A percentile compares a stretch with the other conserved stretches of the same genome.
Conservation (phyloP, 2,329 filamentous ascomycete genomes). For the Phaeoacremonium minimum region DNA sequence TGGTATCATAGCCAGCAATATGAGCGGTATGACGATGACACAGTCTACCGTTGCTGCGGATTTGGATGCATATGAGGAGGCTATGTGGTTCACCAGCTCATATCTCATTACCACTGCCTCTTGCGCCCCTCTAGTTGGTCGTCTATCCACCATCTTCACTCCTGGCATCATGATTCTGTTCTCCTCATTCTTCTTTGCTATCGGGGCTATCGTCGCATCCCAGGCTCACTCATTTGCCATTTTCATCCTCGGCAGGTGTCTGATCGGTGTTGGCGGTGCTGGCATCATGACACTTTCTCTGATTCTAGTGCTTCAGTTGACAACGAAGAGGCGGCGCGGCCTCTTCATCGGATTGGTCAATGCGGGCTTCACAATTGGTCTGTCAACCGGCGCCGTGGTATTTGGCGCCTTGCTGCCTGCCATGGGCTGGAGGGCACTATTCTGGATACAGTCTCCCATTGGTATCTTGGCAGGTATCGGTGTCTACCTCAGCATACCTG, state of each 20-base stretch:
- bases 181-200: slow-evolving; percentile 51
- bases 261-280: slow-evolving; percentile 66
- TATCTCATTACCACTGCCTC: slow-evolving; percentile 63
- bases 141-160: slow-evolving; percentile 70
- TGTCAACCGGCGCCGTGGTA: slow-evolving; percentile 67
- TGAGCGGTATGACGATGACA: slow-evolving; percentile 76
- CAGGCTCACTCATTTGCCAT: slow-evolving; percentile 50
- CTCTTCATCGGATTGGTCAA: slow-evolving; percentile 73
- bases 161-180: slow-evolving; percentile 61
- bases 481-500: slow-evolving; percentile 63
- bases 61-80: slow-evolving; percentile 66
- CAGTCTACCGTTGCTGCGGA: slow-evolving; percentile 74
- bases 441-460: slow-evolving; percentile 67
- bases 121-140: slow-evolving; percentile 65
- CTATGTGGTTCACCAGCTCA: slow-evolving; percentile 76
- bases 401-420: slow-evolving; percentile 59
- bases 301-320: slow-evolving; percentile 73
- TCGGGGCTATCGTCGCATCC: slow-evolving; percentile 63
- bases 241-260: slow-evolving; percentile 65
- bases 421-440: slow-evolving; percentile 59
- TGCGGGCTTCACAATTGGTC: slow-evolving; percentile 65
- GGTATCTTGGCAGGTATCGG: slow-evolving; percentile 56
- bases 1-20: slow-evolving; percentile 51
- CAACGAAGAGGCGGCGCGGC: slow-evolving; percentile 62
- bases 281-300: slow-evolving; percentile 70